Conservation (phyloP, 768 basidiomycete genomes). For the Chalciporus sphaerocephalus region DNA sequence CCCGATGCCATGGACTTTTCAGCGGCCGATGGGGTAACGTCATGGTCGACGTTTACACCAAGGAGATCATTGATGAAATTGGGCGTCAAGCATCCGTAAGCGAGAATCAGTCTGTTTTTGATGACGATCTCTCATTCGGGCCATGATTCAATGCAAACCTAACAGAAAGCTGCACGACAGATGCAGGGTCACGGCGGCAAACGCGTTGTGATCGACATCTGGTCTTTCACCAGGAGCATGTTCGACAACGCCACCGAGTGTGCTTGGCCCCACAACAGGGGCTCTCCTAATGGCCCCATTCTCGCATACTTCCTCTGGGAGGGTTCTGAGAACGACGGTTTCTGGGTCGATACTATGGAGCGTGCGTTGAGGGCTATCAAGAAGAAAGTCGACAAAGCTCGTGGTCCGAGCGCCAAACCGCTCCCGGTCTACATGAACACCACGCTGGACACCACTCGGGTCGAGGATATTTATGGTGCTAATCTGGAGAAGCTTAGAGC, state of each 20-base stretch:
- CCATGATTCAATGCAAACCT: neutral
- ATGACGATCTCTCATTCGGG: neutral
- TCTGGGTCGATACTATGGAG: slow-evolving; percentile 9
- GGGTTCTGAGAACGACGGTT: slow-evolving; percentile 3
- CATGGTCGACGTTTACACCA: slow-evolving; percentile 13
- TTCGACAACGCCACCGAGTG: neutral
- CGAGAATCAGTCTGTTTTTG: neutral
- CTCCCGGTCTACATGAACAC: slow-evolving; percentile 11
- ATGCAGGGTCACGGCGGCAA: slow-evolving; percentile 5
- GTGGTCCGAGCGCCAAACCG: neutral
- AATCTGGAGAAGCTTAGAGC: slow-evolving; percentile 1
- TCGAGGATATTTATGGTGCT: slow-evolving; percentile 5
- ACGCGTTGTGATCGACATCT: neutral
- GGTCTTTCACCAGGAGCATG: neutral
- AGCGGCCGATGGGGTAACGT: slow-evolving; percentile 20
- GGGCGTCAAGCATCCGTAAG: slow-evolving; percentile 1
- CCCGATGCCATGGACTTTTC: neutral
- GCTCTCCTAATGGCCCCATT: slow-evolving; percentile 11
- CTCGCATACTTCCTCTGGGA: slow-evolving; percentile 15
- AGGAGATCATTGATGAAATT: slow-evolving; percentile 7
- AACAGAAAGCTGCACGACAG: slow-evolving; percentile 5
- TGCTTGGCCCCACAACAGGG: slow-evolving; percentile 15
- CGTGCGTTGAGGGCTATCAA: neutral
- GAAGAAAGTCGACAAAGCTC: neutral
- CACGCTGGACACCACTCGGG: slow-evolving; percentile 5